Evolutionary conservation across 129 eudicot species (phyloP), one percentile per base, ranked within the genome.

Genomic region (Apium graveolens): DNA sequence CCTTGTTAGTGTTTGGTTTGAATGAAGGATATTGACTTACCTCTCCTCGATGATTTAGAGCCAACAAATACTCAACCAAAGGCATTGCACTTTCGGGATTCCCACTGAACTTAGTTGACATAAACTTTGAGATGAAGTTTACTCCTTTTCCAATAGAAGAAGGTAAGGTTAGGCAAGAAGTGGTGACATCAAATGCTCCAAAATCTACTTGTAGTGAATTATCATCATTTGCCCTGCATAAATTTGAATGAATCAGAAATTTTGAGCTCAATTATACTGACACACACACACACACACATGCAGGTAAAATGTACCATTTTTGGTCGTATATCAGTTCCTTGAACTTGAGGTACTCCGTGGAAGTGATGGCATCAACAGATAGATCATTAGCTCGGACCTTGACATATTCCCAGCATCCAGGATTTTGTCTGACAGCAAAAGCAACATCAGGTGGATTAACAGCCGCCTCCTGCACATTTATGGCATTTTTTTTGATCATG

Each of bases 111-210:
- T 80, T 84, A 38, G 91, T 81, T 76, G 91, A 86, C 80, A 85
- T 90, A 84, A 83, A 84, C 89, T 90, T 96, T 0, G 97, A 85
- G 31, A 96, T 78, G 81, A 82, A 90, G 74, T 68, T 63, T 26
- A 90, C 45, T 70, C 99, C 99, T 38, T 92, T 89, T 35, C 99
- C 97, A 72, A 96, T 89, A 13, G 97, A 96, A 29, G 97, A 87
- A 37, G 97, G 82, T 72, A 96, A 86, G 70, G 88, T 76, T 76
- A 92, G 82, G 26, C 83, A 81, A 12, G 95, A 97, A 55, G 78
- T 83, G 73, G 75, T 60, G 29, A 78, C 81, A 42, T 92, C 97
- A 27, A 89, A 85, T 31, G 97, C 97, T 83, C 93, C 97, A 73
- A 96, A 92, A 81, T 96, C 99, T 3, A 96, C 78, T 80, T 96